Base-by-base conservation (phyloP, 2,329 filamentous ascomycete species). In the Colletotrichum spaethianum region DNA sequence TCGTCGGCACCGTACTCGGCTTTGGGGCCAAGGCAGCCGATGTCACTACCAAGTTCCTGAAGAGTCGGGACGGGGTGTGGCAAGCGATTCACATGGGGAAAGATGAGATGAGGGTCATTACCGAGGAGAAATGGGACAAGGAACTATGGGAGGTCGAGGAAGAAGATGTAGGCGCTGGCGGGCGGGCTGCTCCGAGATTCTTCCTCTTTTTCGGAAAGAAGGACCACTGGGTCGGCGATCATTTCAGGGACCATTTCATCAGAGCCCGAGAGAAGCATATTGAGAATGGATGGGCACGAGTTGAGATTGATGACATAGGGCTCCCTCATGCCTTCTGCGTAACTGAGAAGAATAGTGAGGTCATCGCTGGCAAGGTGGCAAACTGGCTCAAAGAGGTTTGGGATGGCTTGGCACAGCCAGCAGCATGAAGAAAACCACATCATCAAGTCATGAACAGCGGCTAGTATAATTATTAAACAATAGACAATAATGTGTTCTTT, bases 201-300 rank as follows among this genome's bases (percentile, higher is more conserved):
- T 87, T 88, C 74, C 85, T 91, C 74, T 88, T 90, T 61, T 92
- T 91, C 74, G 90, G 86, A 2, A 82, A 86, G 73, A 80, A 87
- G 62, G 91, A 93, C 72, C 86, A 91, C 68, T 93, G 91, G 91
- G 89, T 93, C 1, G 87, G 88, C 3, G 82, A 89, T 59, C 82
- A 85, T 61, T 83, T 86, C 57, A 83, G 90, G 11, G 89, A 92
- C 74, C 84, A 83, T 36, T 88, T 92, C 70, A 89, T 92, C 64
- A 82, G 81, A 55, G 79, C 79, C 52, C 80, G 84, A 70, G 78
- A 76, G 76, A 79, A 77, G 70, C 75, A 77, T 59, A 78, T 79
- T 36, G 78, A 81, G 61, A 74, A 74, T 33, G 83, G 83, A 8
- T 81, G 83, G 72, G 86, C 86, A 0, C 83, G 81, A 68, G 83